These are phyloP conservation scores for Fraxinus paxiana DNA, from an alignment of 305 asterid genomes.

Conservation along the genomic window DNA sequence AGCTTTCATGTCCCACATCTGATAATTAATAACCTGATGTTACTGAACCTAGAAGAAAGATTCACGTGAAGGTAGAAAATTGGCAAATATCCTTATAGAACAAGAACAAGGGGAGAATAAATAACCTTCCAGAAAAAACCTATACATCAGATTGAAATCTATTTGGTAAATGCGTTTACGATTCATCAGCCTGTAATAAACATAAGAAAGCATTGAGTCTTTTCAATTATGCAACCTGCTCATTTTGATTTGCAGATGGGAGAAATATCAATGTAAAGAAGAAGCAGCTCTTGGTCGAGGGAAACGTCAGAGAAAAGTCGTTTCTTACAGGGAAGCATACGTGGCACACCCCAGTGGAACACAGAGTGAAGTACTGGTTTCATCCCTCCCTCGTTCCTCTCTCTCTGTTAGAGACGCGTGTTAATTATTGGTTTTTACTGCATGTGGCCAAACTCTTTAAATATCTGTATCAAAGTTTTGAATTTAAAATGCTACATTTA, in stretches of 20 bases:
- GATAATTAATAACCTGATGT: conserved; percentile 1
- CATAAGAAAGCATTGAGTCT: background rate
- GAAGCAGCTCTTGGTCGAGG: conserved; percentile 99
- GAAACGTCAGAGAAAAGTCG: conserved; percentile 84
- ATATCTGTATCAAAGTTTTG: background rate
- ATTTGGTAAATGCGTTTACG: background rate
- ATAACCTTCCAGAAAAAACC: background rate
- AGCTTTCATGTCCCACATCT: conserved; percentile 14
- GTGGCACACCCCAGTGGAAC: conserved; percentile 56
- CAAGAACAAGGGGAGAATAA: background rate
- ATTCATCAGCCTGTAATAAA: background rate
- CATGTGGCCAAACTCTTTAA: background rate
- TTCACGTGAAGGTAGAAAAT: background rate
- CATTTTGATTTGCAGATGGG: conserved; percentile 63
- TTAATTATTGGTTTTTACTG: background rate
- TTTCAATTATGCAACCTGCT: background rate
- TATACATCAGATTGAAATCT: background rate
- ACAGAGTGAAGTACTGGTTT: conserved; percentile 50
- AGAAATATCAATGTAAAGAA: conserved; percentile 77
- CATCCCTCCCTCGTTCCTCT: background rate
- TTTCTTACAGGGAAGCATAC: conserved; percentile 87
- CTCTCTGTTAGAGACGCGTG: background rate
- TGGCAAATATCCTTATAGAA: background rate
- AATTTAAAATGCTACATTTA: background rate
- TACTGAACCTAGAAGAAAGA: background rate